Evolutionary conservation across 2,329 filamentous ascomycete genomes (phyloP).

Genomic region (Zopfia rhizophila): DNA sequence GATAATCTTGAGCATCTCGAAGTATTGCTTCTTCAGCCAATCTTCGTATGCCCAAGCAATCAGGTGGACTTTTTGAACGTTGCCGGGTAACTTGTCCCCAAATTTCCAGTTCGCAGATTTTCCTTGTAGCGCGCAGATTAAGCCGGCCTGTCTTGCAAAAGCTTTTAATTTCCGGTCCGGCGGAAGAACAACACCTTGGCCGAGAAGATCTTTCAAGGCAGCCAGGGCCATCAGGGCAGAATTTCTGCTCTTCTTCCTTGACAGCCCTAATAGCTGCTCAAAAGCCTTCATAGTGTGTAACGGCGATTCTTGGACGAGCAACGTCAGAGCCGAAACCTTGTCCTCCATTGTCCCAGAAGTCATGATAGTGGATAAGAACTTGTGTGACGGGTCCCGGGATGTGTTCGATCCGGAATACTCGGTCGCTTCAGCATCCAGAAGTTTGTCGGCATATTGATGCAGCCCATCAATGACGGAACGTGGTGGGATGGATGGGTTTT

Average conservation of each 20-base stretch:
- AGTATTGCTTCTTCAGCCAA: constrained; percentile 94
- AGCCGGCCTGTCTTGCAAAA: constrained; percentile 81
- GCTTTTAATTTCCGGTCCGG: constrained; percentile 80
- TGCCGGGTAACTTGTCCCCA: constrained; percentile 76
- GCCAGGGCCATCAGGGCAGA: constrained; percentile 93
- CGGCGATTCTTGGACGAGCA: constrained; percentile 95
- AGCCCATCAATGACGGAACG: constrained; percentile 66
- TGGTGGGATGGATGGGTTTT: constrained; percentile 60
- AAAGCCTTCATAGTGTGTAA: constrained; percentile 91
- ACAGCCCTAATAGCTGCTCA: constrained; percentile 82
- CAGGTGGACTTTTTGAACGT: constrained; percentile 79
- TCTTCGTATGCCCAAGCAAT: constrained; percentile 93
- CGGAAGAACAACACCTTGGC: constrained; percentile 86
- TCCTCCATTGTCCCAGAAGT: constrained; percentile 94
- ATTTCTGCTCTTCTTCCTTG: constrained; percentile 92
- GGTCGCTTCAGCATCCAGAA: constrained; percentile 81
- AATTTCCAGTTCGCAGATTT: constrained; percentile 71
- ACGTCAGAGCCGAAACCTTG: constrained; percentile 93
- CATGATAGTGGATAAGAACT: constrained; percentile 98
- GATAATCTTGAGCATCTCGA: constrained; percentile 89
- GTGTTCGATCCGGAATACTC: constrained; percentile 77
- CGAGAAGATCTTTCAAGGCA: constrained; percentile 92
- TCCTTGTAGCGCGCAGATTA: constrained; percentile 76
- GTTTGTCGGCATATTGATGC: constrained; percentile 75
- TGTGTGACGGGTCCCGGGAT: constrained; percentile 86